Base-by-base conservation (phyloP, 306 rosid species). In the Citrullus colocynthis region DNA sequence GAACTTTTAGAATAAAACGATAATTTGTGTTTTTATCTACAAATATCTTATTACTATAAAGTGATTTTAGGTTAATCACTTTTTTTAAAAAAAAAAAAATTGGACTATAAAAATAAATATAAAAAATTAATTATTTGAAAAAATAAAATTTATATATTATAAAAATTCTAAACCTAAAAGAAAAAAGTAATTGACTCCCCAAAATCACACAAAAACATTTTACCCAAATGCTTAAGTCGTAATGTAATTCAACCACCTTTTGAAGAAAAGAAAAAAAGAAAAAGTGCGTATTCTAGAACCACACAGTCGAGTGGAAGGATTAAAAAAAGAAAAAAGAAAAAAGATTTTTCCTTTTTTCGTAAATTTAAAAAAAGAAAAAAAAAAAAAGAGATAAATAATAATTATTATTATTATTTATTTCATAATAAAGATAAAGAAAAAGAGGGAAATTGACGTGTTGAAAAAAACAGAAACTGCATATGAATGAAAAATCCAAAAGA, bases 401-500 rank as follows among this genome's bases (percentile, higher is more conserved):
- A 44, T 44, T 1, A 44, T 8, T 44, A 44, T 13, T 49, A 13
- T 48, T 13, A 13, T 3, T 49, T 8, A 44, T 13, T 49, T 51
- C 6, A 21, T 24, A 24, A 59, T 59, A 13, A 62, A 62, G 54
- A 3, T 14, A 52, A 52, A 52, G 15, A 30, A 63, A 63, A 63
- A 3, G 2, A 9, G 45, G 70, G 6, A 66, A 67, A 67, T 67
- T 41, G 74, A 67, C 9, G 51, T 18, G 52, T 67, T 67, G 74
- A n/a, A 67, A 41, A 67, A 67, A 67, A 67, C 74, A 67, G 74
- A 42, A 67, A 67, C 54, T 67, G 74, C 74, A 5, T 10, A 67
- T 18, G 54, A 67, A 32, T 14, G 70, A 65, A 65, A 67, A 67
- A 10, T n/a, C 54, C 32, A 67, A 67, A 67, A 41, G 9, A 67